Evolutionary conservation across 768 basidiomycete genomes (phyloP), one percentile per base, ranked within the genome.

Genomic region (Macrolepiota dolichaula): DNA sequence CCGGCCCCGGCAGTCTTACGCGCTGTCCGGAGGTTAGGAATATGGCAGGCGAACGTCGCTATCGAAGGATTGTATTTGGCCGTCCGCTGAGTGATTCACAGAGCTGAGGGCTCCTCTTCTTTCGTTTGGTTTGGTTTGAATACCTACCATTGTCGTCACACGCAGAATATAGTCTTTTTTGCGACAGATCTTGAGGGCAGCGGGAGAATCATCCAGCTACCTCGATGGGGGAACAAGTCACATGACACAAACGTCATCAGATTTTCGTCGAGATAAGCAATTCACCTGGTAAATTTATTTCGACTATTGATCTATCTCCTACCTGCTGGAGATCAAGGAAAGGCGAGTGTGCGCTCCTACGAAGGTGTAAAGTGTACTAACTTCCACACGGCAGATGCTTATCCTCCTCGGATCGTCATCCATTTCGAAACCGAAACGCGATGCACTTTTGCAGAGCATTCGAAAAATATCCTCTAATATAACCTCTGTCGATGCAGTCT

Each of bases 21-120:
- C 46, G 79, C 86, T 4, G 83, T 86, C 12, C 79, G 88, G 56
- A 77, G 77, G 66, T 68, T 94, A 24, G 91, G 91, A 7, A 79
- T 85, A 6, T 94, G 92, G 92, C 91, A 94, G 74, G 91, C 91
- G 42, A 87, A 88, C 66, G 77, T 93, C 40, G 91, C 91, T 1
- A 79, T 94, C 5, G 92, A 93, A 65, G 92, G 91, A 5, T 67
- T 84, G 35, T 81, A 80, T 66, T 57, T 78, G 49, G 57, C 47
- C 7, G 57, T 57, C 15, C 57, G 57, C 17, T 57, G 46, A 57
- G 17, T 11, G 38, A n/a, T n/a, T 36, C 37, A 11, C 11, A 19
- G 7, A 25, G 12, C 29, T 37, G n/a, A 19, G n/a, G 25, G 12
- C 11, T 37, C n/a, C 2, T n/a, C 37, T 37, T 22, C 2, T 38